A percentile compares a stretch with the other conserved stretches of the same genome.
Evolutionary conservation across 1,284 basidiomycete species (phyloP).

Genomic region (Malassezia globosa): DNA sequence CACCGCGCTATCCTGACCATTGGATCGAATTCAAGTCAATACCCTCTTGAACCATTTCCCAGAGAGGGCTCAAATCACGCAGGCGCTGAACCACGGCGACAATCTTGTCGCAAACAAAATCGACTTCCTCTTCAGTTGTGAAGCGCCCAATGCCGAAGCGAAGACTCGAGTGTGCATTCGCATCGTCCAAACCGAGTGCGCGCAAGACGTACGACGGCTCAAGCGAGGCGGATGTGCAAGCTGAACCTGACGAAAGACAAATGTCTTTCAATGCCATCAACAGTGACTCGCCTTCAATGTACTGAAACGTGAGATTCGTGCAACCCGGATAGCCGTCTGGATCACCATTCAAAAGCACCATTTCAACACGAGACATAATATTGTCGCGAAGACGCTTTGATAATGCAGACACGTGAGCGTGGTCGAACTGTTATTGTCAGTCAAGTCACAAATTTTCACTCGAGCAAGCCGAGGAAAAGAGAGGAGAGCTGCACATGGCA

Average conservation of each 20-base stretch:
- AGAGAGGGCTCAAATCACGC: constrained; percentile 56
- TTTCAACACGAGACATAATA: constrained; percentile 71
- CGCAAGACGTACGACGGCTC: constrained; percentile 97
- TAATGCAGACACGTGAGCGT: constrained; percentile 62
- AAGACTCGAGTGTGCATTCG: constrained; percentile 96
- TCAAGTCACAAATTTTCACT: no score
- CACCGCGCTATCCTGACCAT: constrained; percentile 65
- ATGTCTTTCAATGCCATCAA: constrained; percentile 97
- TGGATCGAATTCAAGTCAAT: constrained; percentile 86
- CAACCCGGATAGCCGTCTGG: constrained; percentile 57
- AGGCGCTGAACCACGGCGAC: constrained; percentile 66
- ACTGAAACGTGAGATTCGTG: constrained; percentile 88
- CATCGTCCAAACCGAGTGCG: constrained; percentile 82
- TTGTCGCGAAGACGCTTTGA: constrained; percentile 71
- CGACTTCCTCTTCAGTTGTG: constrained; percentile 92
- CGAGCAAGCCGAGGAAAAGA: no score
- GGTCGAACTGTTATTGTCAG: constrained; percentile 57
- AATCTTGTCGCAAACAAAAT: constrained; percentile 84
- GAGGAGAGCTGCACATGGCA: neutral
- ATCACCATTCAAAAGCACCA: constrained; percentile 90
- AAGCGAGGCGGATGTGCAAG: constrained; percentile 93
- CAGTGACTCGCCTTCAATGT: constrained; percentile 93
- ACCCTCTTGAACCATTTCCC: constrained; percentile 52
- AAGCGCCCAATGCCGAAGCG: constrained; percentile 97
- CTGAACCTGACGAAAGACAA: constrained; percentile 91